Base-by-base conservation (phyloP, 129 eudicot species). In the Flaveria linearis region DNA sequence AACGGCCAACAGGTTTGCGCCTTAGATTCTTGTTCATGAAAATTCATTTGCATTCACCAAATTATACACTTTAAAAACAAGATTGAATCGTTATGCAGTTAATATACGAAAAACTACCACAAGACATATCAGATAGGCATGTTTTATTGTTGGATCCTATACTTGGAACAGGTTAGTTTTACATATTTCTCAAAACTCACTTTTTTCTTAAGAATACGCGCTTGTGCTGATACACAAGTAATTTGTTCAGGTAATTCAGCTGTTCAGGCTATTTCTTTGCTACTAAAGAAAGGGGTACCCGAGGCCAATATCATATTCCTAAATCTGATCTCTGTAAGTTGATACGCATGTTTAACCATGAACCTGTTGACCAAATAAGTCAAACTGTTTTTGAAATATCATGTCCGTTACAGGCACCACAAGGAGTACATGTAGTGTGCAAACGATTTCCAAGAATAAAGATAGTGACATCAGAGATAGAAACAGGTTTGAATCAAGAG, bases 371-470 rank as follows among this genome's bases (percentile, higher is more conserved):
- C 71, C 52, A 49, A 71, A 61, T 4, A 17, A 16, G 13, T 49
- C 9, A 49, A 39, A 30, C 36, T 49, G 60, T 60, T 52, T 14
- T 36, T 7, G 49, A 58, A 62, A 16, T 39, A 57, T 74, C 22
- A 16, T 12, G 52, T 25, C 18, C n/a, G 16, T 74, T 42, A 60
- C 87, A 93, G 98, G 98, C 98, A 69, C 98, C 98, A 72, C 97
- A 93, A 88, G 98, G 98, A 78, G 91, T 93, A 42, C 98, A 91
- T 86, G 94, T 79, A 30, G 98, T 93, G 28, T 93, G 98, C 87
- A 93, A 83, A 80, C 82, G 72, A n/a, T 93, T 93, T 71, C 98
- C 98, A 7, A 85, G 97, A 69, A 80, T 91, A 56, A 93, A 93
- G 87, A 93, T 93, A 8, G 98, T 91, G 79, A 93, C 98, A 12